Evolutionary conservation across 2,329 filamentous ascomycete genomes (phyloP), one percentile per base, ranked within the genome.

Genomic region (Colletotrichum paranaense): DNA sequence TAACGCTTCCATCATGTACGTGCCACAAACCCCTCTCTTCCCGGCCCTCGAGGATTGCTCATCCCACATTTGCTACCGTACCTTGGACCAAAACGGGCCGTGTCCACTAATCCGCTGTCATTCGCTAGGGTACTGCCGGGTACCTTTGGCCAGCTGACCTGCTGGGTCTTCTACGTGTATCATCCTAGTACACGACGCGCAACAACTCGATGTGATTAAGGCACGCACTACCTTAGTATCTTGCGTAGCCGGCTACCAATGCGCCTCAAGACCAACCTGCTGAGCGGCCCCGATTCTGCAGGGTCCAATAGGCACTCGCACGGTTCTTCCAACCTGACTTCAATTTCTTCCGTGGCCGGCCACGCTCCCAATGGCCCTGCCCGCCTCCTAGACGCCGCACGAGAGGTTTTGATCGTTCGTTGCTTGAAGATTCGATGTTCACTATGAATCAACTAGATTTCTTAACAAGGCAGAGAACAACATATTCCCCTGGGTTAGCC

Each of bases 251-350:
- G 56, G 57, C 32, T 38, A 52, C 58, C 52, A 68, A 62, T 58
- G 56, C 56, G 64, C 64, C 46, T 62, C 26, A 14, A 52, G 62
- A 28, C 63, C 57, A 52, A 56, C 62, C 72, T 67, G 62, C 57
- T 68, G 69, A 73, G 59, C 60, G 55, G 62, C 62, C 56, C 30
- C 73, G 49, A 74, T 74, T 63, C 73, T 74, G 70, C 73, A 73
- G 73, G 73, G 73, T 69, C 73, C 73, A 73, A 57, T 38, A 11
- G 57, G 62, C 38, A 22, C 30, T 67, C 59, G 66, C 58, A 55
- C 59, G 46, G 69, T 55, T 72, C 52, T 55, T 60, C 66, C 62
- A 65, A 49, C 32, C 24, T 19, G 35, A 30, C 35, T 7, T 49
- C 26, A 11, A 32, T 42, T 38, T 52, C 24, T 16, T 57, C 24